phyloP scores from a whole-genome alignment of 495 filamentous ascomycete species.

The Xylaria curta region DNA sequence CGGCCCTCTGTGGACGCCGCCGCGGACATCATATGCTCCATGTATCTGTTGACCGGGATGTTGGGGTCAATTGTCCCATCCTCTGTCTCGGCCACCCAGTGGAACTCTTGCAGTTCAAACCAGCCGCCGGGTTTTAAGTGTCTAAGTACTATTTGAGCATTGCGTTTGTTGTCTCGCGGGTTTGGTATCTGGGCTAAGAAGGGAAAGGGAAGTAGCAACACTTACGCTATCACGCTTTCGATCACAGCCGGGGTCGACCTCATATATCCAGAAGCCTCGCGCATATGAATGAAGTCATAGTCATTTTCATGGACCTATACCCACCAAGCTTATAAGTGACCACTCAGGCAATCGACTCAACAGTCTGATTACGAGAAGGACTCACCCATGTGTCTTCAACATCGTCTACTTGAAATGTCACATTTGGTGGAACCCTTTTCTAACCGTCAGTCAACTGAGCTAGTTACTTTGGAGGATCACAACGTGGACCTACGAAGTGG shows the following conservation, averaged over 20 bases:
- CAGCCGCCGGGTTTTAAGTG: slow-evolving; percentile 37
- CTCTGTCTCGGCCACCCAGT: slow-evolving; percentile 28
- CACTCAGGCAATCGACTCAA: neutral
- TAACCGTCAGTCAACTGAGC: slow-evolving; percentile 20
- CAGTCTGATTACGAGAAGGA: neutral
- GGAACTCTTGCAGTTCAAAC: slow-evolving; percentile 34
- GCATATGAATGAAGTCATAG: slow-evolving; percentile 34
- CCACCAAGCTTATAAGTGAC: slow-evolving; percentile 5
- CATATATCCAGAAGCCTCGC: slow-evolving; percentile 28
- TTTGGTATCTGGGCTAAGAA: neutral
- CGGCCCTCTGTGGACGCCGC: slow-evolving; percentile 23
- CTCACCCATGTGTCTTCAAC: slow-evolving; percentile 47
- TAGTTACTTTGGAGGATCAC: neutral
- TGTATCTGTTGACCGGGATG: slow-evolving; percentile 15
- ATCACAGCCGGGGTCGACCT: slow-evolving; percentile 21
- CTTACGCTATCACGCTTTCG: slow-evolving; percentile 23
- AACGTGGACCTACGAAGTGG: slow-evolving; percentile 28
- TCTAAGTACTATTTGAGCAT: slow-evolving; percentile 18
- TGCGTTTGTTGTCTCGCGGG: neutral
- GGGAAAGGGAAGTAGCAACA: neutral
- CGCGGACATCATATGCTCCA: slow-evolving; percentile 26
- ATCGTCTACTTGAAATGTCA: slow-evolving; percentile 51
- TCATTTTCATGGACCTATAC: slow-evolving; percentile 25
- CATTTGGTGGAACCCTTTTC: slow-evolving; percentile 41
- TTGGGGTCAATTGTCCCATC: slow-evolving; percentile 25